Conservation (phyloP, 371 early-diverging fungal species). For the Apophysomyces variabilis region DNA sequence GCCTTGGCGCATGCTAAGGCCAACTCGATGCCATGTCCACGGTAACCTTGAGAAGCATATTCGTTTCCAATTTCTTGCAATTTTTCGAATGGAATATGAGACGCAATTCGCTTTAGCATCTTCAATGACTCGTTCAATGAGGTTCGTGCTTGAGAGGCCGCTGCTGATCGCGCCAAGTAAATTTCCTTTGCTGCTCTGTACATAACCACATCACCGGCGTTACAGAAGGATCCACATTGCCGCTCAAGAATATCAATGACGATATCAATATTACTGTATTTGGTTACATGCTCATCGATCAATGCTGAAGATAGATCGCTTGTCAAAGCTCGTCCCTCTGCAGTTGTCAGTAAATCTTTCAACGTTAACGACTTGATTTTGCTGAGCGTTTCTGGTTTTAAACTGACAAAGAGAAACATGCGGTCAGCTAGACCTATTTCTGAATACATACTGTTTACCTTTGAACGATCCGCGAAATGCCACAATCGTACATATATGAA, state of each 20-base stretch:
- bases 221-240: conserved; percentile 78
- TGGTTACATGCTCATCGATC: conserved; percentile 45
- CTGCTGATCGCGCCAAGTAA: conserved; percentile 32
- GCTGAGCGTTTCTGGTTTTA: conserved; percentile 46
- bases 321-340: conserved; percentile 60
- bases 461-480: conserved; percentile 56
- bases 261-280: conserved; percentile 25
- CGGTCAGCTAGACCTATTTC: not conserved
- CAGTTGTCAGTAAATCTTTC: conserved; percentile 60
- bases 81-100: conserved; percentile 34
- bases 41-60: conserved; percentile 25
- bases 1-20: conserved; percentile 69
- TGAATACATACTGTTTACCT: conserved; percentile 14
- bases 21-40: conserved; percentile 52
- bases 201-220: conserved; percentile 68
- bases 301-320: conserved; percentile 67
- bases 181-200: conserved; percentile 56
- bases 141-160: conserved; percentile 46
- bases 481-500: conserved; percentile 67
- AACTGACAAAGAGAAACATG: conserved; percentile 18
- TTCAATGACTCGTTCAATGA: conserved; percentile 63
- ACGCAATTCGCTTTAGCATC: conserved; percentile 48
- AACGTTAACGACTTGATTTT: conserved; percentile 55
- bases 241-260: conserved; percentile 54
- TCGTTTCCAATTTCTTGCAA: conserved; percentile 29